Conservation (phyloP, 1,284 basidiomycete species). For the Cryptococcus sp. region DNA sequence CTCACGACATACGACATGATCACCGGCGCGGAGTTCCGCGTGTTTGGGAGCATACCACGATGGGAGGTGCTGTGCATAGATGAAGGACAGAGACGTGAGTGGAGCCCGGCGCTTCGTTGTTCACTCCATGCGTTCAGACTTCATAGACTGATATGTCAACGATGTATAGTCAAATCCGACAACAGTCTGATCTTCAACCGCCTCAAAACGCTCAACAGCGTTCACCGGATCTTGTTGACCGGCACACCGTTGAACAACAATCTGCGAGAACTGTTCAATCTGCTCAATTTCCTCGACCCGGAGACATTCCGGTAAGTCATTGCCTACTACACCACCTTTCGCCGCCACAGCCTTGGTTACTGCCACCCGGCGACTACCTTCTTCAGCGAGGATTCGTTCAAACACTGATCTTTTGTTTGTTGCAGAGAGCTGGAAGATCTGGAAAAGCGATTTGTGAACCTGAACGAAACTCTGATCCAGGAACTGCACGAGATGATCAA, state of each 20-base stretch:
- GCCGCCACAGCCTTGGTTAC: too few relatives aligned
- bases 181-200: conserved; percentile 77
- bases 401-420: neutral
- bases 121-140: too few relatives aligned
- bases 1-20: conserved; percentile 87
- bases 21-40: conserved; percentile 68
- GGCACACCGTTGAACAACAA: conserved; percentile 98
- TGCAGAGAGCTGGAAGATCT: conserved; percentile 66
- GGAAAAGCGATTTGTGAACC: conserved; percentile 67
- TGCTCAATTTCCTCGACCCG: conserved; percentile 90
- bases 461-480: conserved; percentile 75
- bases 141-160: neutral
- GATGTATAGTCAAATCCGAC: conserved; percentile 83
- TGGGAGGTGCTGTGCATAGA: conserved; percentile 94
- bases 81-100: conserved; percentile 85
- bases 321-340: too few relatives aligned
- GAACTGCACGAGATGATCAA: conserved; percentile 74
- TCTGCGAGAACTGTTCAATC: conserved; percentile 88
- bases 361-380: too few relatives aligned
- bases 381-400: too few relatives aligned
- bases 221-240: conserved; percentile 88
- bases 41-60: conserved; percentile 77
- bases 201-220: conserved; percentile 73
- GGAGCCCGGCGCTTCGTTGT: neutral
- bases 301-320: conserved; percentile 56